Percentiles rank a stretch among this genome's conserved stretches.
These are phyloP conservation scores for Scheffersomyces lignicola DNA, from an alignment of 1,139 yeast species.

Conservation along the genomic window DNA sequence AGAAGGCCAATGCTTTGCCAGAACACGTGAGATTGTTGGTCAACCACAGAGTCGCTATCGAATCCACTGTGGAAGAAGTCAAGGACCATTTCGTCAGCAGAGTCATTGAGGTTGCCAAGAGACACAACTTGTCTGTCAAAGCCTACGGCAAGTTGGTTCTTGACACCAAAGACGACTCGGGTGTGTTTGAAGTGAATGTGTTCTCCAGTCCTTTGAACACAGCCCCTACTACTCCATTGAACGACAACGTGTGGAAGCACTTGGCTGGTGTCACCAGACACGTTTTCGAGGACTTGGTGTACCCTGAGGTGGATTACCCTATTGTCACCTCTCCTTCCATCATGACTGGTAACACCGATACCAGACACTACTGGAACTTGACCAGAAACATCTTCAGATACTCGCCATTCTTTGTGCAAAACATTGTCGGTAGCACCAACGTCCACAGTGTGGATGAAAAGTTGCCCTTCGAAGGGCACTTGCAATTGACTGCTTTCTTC, in stretches of 20 bases:
- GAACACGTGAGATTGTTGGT: conserved; percentile 32
- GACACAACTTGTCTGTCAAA: conserved; percentile 25
- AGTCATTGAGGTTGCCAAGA: conserved; percentile 26
- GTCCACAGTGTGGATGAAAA: conserved; percentile 46
- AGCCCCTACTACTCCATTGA: conserved; percentile 38
- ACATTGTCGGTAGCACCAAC: conserved; percentile 19
- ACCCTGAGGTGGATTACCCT: conserved; percentile 34
- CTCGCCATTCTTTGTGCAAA: conserved; percentile 35
- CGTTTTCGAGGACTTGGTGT: conserved; percentile 42
- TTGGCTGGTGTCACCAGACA: conserved; percentile 46
- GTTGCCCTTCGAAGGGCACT: conserved; percentile 35
- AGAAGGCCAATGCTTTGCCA: conserved; percentile 43
- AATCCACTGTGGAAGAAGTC: conserved; percentile 20
- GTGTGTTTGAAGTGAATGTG: conserved; percentile 23
- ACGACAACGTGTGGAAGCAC: conserved; percentile 41
- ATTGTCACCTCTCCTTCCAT: conserved; percentile 63
- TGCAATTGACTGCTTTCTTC: conserved; percentile 43
- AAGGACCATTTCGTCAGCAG: conserved; percentile 22
- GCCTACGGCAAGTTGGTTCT: conserved; percentile 22
- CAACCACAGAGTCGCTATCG: conserved; percentile 35
- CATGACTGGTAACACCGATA: conserved; percentile 84
- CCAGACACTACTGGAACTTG: conserved; percentile 73
- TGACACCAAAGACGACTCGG: conserved; percentile 16
- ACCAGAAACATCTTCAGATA: conserved; percentile 74
- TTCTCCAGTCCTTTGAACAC: conserved; percentile 23